These are phyloP conservation scores for Phaeoacremonium minimum DNA, from an alignment of 2,329 filamentous ascomycete genomes.

Conservation along the genomic window DNA sequence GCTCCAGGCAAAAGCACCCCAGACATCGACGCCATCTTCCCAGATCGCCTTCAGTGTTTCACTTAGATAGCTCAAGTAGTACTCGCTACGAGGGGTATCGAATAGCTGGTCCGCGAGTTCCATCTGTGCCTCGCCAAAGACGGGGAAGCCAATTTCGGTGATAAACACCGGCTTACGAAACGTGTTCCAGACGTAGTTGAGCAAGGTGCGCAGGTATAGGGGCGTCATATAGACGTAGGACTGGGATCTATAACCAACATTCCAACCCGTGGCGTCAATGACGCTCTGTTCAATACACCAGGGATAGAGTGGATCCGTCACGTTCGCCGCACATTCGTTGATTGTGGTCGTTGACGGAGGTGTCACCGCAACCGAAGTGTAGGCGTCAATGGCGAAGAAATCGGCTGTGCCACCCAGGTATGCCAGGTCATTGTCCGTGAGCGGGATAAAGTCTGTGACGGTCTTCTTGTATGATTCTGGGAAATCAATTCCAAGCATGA, in stretches of 20 bases:
- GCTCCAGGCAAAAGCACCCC: conserved; percentile 50
- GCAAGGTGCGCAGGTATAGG: conserved; percentile 49
- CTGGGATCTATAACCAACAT: conserved; percentile 52
- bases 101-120: conserved; percentile 44
- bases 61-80: conserved; percentile 49
- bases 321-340: conserved; percentile 40
- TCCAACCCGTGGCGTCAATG: conserved; percentile 46
- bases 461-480: conserved; percentile 41
- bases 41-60: conserved; percentile 52
- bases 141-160: conserved; percentile 55
- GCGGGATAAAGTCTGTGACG: conserved; percentile 35
- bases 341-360: conserved; percentile 37
- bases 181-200: conserved; percentile 56
- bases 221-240: conserved; percentile 56
- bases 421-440: conserved; percentile 42
- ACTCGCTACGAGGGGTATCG: conserved; percentile 47
- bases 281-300: conserved; percentile 47
- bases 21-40: conserved; percentile 50
- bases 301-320: conserved; percentile 38
- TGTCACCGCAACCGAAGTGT: conserved; percentile 51
- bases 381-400: conserved; percentile 53
- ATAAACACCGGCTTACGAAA: conserved; percentile 44
- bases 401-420: conserved; percentile 47
- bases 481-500: conserved; percentile 47
- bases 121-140: conserved; percentile 39